A percentile compares a stretch with the other conserved stretches of the same genome.
Conservation (phyloP, 306 rosid species). For the Begonia peltatifolia region DNA sequence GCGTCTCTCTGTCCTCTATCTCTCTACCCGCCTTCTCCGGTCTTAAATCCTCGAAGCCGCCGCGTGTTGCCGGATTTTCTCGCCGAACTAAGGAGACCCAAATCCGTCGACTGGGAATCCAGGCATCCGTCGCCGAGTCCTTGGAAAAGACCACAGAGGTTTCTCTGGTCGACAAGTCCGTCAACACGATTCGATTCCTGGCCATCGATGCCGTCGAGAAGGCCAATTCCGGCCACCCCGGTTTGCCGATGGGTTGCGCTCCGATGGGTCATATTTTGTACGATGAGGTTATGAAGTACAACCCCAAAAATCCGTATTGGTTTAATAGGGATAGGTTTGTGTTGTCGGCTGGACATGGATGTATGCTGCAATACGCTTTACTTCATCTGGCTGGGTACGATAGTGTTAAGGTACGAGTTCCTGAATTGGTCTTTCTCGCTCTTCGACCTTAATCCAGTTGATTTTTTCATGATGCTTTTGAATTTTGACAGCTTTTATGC, state of each 20-base stretch:
- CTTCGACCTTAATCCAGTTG: background rate
- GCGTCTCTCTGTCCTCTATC: slow-evolving; percentile 39
- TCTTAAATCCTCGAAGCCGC: slow-evolving; percentile 33
- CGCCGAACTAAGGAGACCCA: slow-evolving; percentile 2
- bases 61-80: slow-evolving; percentile 15
- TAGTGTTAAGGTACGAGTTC: slow-evolving; percentile 42
- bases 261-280: slow-evolving; percentile 56
- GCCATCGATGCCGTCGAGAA: slow-evolving; percentile 50
- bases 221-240: slow-evolving; percentile 62
- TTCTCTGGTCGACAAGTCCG: slow-evolving; percentile 36
- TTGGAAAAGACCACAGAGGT: slow-evolving; percentile 23
- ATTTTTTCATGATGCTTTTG: background rate
- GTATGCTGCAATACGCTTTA: slow-evolving; percentile 90
- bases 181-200: slow-evolving; percentile 52
- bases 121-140: slow-evolving; percentile 38
- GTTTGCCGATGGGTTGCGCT: slow-evolving; percentile 64
- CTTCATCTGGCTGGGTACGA: slow-evolving; percentile 92
- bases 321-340: slow-evolving; percentile 63
- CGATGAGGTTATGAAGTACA: slow-evolving; percentile 48
- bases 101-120: slow-evolving; percentile 8
- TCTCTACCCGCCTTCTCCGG: slow-evolving; percentile 36
- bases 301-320: slow-evolving; percentile 54
- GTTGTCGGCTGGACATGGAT: slow-evolving; percentile 88
- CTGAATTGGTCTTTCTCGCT: background rate
- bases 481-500: no score